Evolutionary conservation across 2,329 filamentous ascomycete genomes (phyloP).

Genomic region (Colletotrichum tanaceti): DNA sequence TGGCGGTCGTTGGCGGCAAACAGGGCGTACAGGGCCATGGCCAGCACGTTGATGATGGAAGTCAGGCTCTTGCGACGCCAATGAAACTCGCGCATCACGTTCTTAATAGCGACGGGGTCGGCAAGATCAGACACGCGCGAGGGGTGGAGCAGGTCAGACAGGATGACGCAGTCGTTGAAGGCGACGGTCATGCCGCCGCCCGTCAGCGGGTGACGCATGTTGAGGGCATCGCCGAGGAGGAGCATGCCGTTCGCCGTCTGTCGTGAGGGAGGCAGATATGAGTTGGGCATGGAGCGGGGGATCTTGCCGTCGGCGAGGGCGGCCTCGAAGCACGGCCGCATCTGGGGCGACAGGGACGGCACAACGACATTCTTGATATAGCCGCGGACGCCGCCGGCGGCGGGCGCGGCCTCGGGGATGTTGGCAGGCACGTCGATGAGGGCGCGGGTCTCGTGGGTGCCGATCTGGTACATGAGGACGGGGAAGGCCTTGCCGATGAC

Average conservation of each 20-base stretch:
- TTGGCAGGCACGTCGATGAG: slow-evolving; percentile 88
- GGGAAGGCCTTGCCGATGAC: slow-evolving; percentile 81
- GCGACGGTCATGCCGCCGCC: slow-evolving; percentile 98
- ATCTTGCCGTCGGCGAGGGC: slow-evolving; percentile 84
- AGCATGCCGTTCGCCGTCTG: slow-evolving; percentile 73
- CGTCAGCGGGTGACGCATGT: slow-evolving; percentile 99
- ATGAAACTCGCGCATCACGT: slow-evolving; percentile 81
- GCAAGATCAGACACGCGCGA: slow-evolving; percentile 74
- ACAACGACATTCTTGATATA: slow-evolving; percentile 85
- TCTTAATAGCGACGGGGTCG: slow-evolving; percentile 73
- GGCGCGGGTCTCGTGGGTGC: slow-evolving; percentile 90
- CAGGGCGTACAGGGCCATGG: slow-evolving; percentile 89
- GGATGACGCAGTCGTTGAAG: slow-evolving; percentile 87
- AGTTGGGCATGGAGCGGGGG: slow-evolving; percentile 91
- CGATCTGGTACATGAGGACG: slow-evolving; percentile 95
- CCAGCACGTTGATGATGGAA: slow-evolving; percentile 96
- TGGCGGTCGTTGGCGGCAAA: slow-evolving; percentile 87
- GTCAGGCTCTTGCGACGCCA: slow-evolving; percentile 86
- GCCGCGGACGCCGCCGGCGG: slow-evolving; percentile 83
- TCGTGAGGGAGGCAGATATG: slow-evolving; percentile 82
- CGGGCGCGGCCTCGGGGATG: slow-evolving; percentile 76
- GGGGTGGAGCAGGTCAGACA: slow-evolving; percentile 80
- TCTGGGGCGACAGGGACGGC: slow-evolving; percentile 77
- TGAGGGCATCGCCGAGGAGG: slow-evolving; percentile 92
- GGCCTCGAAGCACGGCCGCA: slow-evolving; percentile 78